phyloP scores from a whole-genome alignment of 495 filamentous ascomycete species.

The Echria macrotheca region DNA sequence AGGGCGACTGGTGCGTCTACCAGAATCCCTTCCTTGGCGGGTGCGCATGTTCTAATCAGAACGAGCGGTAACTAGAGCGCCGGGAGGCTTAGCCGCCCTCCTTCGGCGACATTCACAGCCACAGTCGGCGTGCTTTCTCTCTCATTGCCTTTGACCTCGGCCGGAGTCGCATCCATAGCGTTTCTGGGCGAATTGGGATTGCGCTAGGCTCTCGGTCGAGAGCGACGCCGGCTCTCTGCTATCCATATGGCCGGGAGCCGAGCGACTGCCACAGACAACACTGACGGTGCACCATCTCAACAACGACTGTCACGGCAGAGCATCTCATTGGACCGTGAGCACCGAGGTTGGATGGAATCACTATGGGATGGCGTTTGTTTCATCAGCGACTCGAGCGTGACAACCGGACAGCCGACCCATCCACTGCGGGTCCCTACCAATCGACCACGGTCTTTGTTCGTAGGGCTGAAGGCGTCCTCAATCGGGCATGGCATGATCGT shows the following conservation, averaged over 20 bases:
- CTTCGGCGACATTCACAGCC: neutral
- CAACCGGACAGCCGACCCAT: conserved; percentile 1
- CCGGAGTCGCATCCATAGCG: too few species aligned
- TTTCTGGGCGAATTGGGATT: conserved; percentile 3
- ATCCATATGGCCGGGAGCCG: too few species aligned
- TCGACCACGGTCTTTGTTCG: conserved; percentile 2
- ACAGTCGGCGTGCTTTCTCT: neutral
- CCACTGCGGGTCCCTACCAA: conserved; percentile 4
- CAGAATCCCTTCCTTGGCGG: neutral
- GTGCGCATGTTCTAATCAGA: neutral
- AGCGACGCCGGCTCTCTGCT: too few species aligned
- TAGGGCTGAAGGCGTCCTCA: conserved; percentile 10
- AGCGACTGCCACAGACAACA: too few species aligned
- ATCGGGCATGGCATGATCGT: conserved; percentile 2
- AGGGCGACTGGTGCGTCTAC: too few species aligned
- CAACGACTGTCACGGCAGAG: too few species aligned
- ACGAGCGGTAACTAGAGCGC: neutral
- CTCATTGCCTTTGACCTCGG: too few species aligned
- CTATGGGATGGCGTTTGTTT: too few species aligned
- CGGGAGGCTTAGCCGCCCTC: neutral
- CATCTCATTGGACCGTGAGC: too few species aligned
- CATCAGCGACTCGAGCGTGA: too few species aligned
- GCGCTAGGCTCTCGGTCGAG: neutral
- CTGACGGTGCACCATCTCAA: too few species aligned
- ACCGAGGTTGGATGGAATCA: too few species aligned